Base-by-base conservation (phyloP, 1,284 basidiomycete genomes). In the Apiotrichum porosum region DNA sequence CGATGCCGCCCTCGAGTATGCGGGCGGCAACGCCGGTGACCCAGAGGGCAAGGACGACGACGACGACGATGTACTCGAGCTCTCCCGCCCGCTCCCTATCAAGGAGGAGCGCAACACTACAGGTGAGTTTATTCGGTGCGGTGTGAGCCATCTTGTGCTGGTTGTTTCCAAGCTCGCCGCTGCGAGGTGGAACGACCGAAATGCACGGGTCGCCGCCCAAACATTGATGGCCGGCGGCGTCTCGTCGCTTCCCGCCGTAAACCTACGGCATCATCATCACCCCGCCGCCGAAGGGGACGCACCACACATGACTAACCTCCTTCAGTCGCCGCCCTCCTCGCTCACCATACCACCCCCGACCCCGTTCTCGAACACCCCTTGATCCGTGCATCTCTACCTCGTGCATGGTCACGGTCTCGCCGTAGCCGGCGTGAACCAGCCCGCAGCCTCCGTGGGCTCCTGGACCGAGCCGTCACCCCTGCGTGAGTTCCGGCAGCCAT, bases 331-430 rank as follows among this genome's bases (percentile, higher is more conserved):
- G 44, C 47, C 4, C 47, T 56, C 5, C 50, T 52, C 32, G 31
- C 54, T 4, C 54, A 56, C 34, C 54, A 55, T 47, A 55, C 54
- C 8, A 55, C 54, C 9, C 54, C 54, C 9, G 54, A 50, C 26
- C 44, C 49, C 3, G 51, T 57, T 8, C 43, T 57, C 36, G 45
- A 38, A 1, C 55, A 57, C 35, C 55, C 55, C 4, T 42, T 57
- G 14, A 45, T 57, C 31, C 51, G 55, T 19, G 51, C 51, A 8
- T 41, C 47, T 9, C 49, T 57, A 1, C 51, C 51, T 5, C 51
- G 51, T 6, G 54, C 51, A 6, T 56, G 54, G 54, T 35, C 32
- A 17, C 47, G 48, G 3, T 49, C 51, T 3, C 47, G 51, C 9
- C 37, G 48, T 15, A 42, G 38, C 9, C 18, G 37, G 9, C 44